Evolutionary conservation across 352 stramenopile species (phyloP).

Genomic region (Aphanomyces invadans): DNA sequence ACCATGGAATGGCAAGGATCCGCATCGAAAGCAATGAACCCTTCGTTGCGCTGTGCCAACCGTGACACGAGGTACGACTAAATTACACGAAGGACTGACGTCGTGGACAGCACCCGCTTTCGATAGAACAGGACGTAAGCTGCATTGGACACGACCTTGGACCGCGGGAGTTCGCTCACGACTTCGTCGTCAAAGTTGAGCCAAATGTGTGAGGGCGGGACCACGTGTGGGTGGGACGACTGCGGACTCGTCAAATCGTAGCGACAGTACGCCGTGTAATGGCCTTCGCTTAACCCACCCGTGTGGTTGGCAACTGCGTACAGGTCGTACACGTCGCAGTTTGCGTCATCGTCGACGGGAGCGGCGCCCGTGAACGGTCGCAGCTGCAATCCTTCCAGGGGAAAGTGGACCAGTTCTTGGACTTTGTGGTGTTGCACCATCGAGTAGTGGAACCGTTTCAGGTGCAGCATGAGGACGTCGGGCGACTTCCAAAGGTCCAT

Average conservation of each 20-base stretch:
- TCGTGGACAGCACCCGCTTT: conserved; percentile 50
- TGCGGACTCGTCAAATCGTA: conserved; percentile 43
- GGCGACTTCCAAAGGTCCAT: conserved; percentile 67
- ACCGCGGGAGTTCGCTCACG: conserved; percentile 58
- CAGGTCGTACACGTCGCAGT: conserved; percentile 83
- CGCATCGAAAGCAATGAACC: no score
- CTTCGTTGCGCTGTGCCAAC: no score
- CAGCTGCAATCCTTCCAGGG: conserved; percentile 71
- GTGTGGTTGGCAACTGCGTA: conserved; percentile 98
- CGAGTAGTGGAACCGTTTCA: conserved; percentile 86
- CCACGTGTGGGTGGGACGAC: conserved; percentile 54
- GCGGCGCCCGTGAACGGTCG: conserved; percentile 66
- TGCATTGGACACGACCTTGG: conserved; percentile 69
- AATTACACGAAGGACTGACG: background rate
- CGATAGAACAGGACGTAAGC: conserved; percentile 91
- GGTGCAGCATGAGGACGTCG: conserved; percentile 80
- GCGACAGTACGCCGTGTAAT: conserved; percentile 88
- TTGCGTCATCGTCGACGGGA: conserved; percentile 25
- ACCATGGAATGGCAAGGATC: no score
- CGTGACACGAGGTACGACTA: no score
- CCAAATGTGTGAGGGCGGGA: conserved; percentile 52
- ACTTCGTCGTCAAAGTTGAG: conserved; percentile 81
- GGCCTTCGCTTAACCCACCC: conserved; percentile 89
- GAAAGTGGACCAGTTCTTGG: conserved; percentile 70
- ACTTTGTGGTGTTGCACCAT: conserved; percentile 82